phyloP scores from a whole-genome alignment of 1,139 yeast species.

The Geotrichum histeridarum region DNA sequence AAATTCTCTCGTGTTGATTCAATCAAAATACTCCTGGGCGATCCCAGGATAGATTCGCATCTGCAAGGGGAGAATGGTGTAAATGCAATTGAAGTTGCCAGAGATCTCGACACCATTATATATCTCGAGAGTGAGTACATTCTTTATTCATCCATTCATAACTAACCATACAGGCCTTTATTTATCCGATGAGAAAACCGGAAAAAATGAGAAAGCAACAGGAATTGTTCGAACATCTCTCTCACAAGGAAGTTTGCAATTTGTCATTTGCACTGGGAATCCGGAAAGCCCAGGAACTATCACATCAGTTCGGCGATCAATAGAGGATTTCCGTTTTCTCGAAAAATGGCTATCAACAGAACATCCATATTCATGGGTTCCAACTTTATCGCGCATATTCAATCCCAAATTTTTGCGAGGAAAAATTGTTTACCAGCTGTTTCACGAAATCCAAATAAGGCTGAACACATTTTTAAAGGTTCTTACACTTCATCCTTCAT shows the following conservation, averaged over 20 bases:
- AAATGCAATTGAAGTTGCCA: conserved; percentile 50
- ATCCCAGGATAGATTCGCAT: conserved; percentile 31
- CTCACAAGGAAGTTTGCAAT: conserved; percentile 30
- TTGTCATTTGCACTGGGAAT: conserved; percentile 33
- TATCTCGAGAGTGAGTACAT: conserved; percentile 43
- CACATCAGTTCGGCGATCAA: conserved; percentile 36
- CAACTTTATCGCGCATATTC: conserved; percentile 30
- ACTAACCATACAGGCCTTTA: conserved; percentile 6
- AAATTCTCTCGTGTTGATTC: conserved; percentile 65
- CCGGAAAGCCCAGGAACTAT: conserved; percentile 21
- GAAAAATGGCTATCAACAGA: conserved; percentile 39
- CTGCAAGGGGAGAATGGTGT: conserved; percentile 30
- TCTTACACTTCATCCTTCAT: conserved; percentile 37
- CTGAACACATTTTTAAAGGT: conserved; percentile 47
- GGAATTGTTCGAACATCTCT: conserved; percentile 31
- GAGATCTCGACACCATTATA: conserved; percentile 44
- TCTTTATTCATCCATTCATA: conserved; percentile 17
- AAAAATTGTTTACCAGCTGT: conserved; percentile 36
- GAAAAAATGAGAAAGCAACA: conserved; percentile 23
- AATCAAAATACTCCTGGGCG: conserved; percentile 38
- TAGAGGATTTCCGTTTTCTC: conserved; percentile 42
- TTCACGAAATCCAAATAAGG: conserved; percentile 47
- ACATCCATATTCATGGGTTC: conserved; percentile 39
- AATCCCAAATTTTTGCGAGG: conserved; percentile 38
- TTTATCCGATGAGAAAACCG: conserved; percentile 6